A percentile compares a stretch with the other conserved stretches of the same genome.
Evolutionary conservation across 495 filamentous ascomycete species (phyloP).

Genomic region (Penicillium tannophilum): DNA sequence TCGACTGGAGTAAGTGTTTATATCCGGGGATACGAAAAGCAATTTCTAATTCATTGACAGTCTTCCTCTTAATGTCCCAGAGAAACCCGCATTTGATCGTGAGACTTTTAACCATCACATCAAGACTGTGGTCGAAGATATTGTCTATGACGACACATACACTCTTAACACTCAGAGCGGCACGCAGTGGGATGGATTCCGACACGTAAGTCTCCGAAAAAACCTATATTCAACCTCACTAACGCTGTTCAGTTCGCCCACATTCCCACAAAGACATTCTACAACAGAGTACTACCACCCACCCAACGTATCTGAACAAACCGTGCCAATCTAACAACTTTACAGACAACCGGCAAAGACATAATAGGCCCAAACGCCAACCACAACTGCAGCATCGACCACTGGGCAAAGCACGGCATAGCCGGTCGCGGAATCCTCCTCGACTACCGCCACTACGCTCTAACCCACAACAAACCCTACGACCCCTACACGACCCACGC

Average conservation of each 20-base stretch:
- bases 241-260: conserved; percentile 36
- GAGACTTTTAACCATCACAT: conserved; percentile 55
- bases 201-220: conserved; percentile 50
- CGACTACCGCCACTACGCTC: conserved; percentile 49
- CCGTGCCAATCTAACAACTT: conserved; percentile 1
- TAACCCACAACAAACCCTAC: conserved; percentile 45
- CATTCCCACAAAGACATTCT: conserved; percentile 48
- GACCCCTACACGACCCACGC: conserved; percentile 60
- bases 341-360: conserved; percentile 44
- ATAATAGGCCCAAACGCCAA: conserved; percentile 50
- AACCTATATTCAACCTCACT: not conserved
- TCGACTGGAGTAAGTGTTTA: conserved; percentile 43
- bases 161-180: conserved; percentile 70
- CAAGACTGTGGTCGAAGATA: conserved; percentile 40
- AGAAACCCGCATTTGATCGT: conserved; percentile 51
- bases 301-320: not conserved
- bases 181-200: conserved; percentile 76
- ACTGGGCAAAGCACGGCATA: conserved; percentile 49
- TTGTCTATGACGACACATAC: conserved; percentile 63
- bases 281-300: conserved; percentile 44
- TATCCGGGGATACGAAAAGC: too few relatives aligned
- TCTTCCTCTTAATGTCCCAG: conserved; percentile 57
- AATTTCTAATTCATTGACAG: conserved; percentile 24
- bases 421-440: conserved; percentile 53
- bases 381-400: conserved; percentile 51